These are phyloP conservation scores for Trichoderma gamsii DNA, from an alignment of 495 filamentous ascomycete species.

Conservation along the genomic window DNA sequence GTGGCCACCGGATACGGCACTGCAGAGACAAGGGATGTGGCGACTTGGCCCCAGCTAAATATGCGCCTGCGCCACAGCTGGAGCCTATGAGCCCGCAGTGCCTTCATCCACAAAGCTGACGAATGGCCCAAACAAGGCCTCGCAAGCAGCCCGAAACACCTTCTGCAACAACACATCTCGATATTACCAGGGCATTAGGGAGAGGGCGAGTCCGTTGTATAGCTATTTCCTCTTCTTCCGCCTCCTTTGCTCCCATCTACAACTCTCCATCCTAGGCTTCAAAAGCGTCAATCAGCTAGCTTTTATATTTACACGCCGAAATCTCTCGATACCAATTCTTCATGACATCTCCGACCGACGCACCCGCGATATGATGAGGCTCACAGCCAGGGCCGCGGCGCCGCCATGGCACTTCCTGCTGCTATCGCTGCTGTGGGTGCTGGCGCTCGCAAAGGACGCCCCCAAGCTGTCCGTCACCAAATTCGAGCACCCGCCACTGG, in stretches of 20 bases:
- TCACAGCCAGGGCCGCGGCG: slow-evolving; percentile 15
- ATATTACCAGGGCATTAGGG: neutral
- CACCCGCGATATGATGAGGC: slow-evolving; percentile 16
- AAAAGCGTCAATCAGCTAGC: neutral
- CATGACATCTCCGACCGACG: slow-evolving; percentile 7
- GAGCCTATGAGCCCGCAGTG: neutral
- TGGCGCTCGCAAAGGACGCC: slow-evolving; percentile 37
- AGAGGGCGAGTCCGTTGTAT: neutral
- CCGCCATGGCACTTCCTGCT: slow-evolving; percentile 17
- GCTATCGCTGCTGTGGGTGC: slow-evolving; percentile 22
- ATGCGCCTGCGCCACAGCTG: slow-evolving; percentile 11
- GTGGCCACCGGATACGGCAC: slow-evolving; percentile 5
- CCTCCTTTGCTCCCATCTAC: neutral
- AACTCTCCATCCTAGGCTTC: neutral
- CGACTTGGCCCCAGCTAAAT: slow-evolving; percentile 1
- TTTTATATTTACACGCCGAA: neutral
- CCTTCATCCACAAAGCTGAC: slow-evolving; percentile 12
- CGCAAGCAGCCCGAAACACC: slow-evolving; percentile 8
- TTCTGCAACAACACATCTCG: neutral
- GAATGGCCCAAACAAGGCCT: slow-evolving; percentile 5
- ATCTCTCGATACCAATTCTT: slow-evolving; percentile 2
- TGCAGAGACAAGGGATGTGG: neutral
- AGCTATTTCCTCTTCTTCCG: neutral
- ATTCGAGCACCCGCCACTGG: slow-evolving; percentile 55
- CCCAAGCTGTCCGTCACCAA: slow-evolving; percentile 43